phyloP scores from a whole-genome alignment of 2,329 filamentous ascomycete species.

The Aspergillus awamori region DNA sequence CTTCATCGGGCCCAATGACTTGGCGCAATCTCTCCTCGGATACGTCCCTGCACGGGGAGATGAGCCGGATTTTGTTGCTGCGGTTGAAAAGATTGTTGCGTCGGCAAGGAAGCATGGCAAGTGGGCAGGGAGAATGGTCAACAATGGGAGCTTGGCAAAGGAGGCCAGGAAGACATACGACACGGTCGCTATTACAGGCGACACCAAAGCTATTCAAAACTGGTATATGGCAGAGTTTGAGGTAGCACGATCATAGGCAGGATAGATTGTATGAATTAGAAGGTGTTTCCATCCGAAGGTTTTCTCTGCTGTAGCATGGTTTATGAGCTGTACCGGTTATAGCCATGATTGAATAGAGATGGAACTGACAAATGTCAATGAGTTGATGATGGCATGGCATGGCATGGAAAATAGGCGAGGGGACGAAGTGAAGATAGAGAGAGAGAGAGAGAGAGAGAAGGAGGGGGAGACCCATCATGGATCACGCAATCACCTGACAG shows the following conservation, averaged over 20 bases:
- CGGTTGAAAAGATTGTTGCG: constrained; percentile 60
- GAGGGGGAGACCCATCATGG: too few relatives aligned
- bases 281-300: too few relatives aligned
- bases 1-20: neutral
- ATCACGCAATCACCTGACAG: too few relatives aligned
- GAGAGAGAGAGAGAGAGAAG: too few relatives aligned
- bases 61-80: constrained; percentile 60
- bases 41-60: constrained; percentile 58
- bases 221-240: constrained; percentile 52
- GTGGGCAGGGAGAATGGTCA: constrained; percentile 61
- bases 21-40: constrained; percentile 58
- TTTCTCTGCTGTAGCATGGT: too few relatives aligned
- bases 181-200: constrained; percentile 50
- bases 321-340: too few relatives aligned
- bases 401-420: too few relatives aligned
- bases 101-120: constrained; percentile 66
- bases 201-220: constrained; percentile 54
- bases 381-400: too few relatives aligned
- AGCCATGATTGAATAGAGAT: too few relatives aligned
- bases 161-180: constrained; percentile 45
- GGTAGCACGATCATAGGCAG: constrained; percentile 39
- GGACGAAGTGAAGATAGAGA: too few relatives aligned
- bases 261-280: neutral
- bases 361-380: too few relatives aligned
- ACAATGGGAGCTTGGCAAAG: constrained; percentile 49